Base-by-base conservation (phyloP, 2,329 filamentous ascomycete genomes). In the Dothistroma pini region DNA sequence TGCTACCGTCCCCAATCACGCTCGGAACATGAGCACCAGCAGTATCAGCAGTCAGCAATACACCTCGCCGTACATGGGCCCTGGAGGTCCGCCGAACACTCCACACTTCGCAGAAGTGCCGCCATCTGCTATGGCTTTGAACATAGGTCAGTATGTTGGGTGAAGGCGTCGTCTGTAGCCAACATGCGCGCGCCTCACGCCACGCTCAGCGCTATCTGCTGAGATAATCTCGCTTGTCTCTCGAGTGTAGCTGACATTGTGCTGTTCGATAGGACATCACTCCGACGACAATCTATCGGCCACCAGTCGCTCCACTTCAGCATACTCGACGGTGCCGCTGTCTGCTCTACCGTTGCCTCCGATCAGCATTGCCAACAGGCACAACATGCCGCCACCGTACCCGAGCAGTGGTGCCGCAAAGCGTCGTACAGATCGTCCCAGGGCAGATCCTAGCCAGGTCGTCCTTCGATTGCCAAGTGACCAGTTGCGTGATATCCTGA, bases 401-500 rank as follows among this genome's bases (percentile, higher is more conserved):
- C 44, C 57, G 29, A 44, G 44, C 29, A 35, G 38, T 19, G 38
- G 38, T 29, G 29, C 19, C 11, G 11, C 22, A 9, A 51, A 10
- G 21, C 21, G 21, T 51, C 21, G 22, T 32, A n/a, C 29, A 25
- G 29, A 31, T 21, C 48, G 16, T 11, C 22, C 48, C 3, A 51
- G 22, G 25, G 48, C 48, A 51, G 48, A 51, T 51, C 48, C 48
- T 32, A 25, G 48, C 12, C 21, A 31, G 29, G 47, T 64, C 47
- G 25, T 62, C 29, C 19, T 68, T 1, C 64, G 68, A 29, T 60
- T 74, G 16, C 69, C 71, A 4, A 72, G 66, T 56, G 70, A 72
- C 34, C 71, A 72, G 59, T 49, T 73, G 10, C 60, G 66, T 25
- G 62, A 68, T 41, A 64, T 74, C 35, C 65, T 70, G 41, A 54